These are phyloP conservation scores for Metschnikowia proteae DNA, from an alignment of 805 yeast genomes.

Conservation along the genomic window DNA sequence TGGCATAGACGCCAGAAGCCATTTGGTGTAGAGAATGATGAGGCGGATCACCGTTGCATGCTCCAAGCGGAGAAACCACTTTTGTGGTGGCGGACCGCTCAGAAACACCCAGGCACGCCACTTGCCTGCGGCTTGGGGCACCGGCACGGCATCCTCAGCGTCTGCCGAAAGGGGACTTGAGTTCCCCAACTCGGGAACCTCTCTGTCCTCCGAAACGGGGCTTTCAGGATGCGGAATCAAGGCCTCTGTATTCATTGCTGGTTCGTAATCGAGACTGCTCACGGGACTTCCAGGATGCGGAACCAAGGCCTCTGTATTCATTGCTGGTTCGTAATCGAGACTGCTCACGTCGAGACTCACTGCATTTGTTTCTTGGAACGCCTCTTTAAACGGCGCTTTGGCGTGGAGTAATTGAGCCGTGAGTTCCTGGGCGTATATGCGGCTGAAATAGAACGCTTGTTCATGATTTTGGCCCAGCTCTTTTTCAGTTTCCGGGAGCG, in stretches of 20 bases:
- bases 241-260: too few relatives aligned
- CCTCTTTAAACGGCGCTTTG: background rate
- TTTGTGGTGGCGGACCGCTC: constrained; percentile 28
- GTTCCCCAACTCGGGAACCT: too few relatives aligned
- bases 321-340: too few relatives aligned
- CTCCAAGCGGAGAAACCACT: constrained; percentile 24
- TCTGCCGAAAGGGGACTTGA: background rate
- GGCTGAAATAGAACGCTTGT: too few relatives aligned
- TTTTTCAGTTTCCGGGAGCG: too few relatives aligned
- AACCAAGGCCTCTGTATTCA: too few relatives aligned
- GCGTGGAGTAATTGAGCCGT: background rate
- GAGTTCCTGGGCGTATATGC: background rate
- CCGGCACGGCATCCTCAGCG: constrained; percentile 16
- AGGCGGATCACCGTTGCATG: constrained; percentile 33
- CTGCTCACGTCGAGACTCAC: background rate
- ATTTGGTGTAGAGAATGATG: constrained; percentile 32
- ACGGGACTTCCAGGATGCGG: background rate
- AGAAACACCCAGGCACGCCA: constrained; percentile 32
- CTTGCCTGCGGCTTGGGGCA: constrained; percentile 18
- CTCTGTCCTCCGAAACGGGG: too few relatives aligned
- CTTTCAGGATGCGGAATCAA: too few relatives aligned
- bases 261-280: background rate
- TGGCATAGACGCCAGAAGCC: constrained; percentile 33
- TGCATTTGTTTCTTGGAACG: background rate
- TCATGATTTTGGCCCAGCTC: too few relatives aligned